Base-by-base conservation (phyloP, 208 protist species). In the Trypanosoma melophagium region DNA sequence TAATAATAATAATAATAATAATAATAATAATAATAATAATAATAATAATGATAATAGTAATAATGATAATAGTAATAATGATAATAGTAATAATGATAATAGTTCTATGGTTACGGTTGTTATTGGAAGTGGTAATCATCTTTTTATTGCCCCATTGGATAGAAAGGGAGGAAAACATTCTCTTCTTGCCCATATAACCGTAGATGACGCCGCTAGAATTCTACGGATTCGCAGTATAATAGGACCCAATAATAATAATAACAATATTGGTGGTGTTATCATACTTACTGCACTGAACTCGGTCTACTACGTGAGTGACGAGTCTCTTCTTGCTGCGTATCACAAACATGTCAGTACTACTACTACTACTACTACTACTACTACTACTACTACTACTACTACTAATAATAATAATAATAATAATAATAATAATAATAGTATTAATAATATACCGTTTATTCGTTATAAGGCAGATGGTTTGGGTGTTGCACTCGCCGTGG, bases 401-500 rank as follows among this genome's bases (percentile, higher is more conserved):
- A 35, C 28, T 35, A 35, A 35, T 35, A 35, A 7, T 35, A 35
- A 5, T 35, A 35, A 5, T 35, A 1, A 35, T 35, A 1, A 35
- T 35, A 1, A 35, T 35, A 35, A 1, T 1, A 35, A 7, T 35
- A 35, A 35, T 35, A 35, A 5, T 35, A 7, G 3, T 35, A 35
- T 35, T 35, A 1, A 35, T 35, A 35, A 5, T 35, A 9, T 59
- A 10, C 28, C 38, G 5, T 45, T 57, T 10, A n/a, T 63, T 47
- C 31, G 40, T 7, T 59, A 44, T 47, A 12, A 24, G 12, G 69
- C 40, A 10, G 41, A 35, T 19, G 69, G 69, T 21, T 61, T 88
- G 5, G 77, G 79, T 7, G 69, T 88, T 8, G 75, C 80, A 28
- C 71, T 91, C 12, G 81, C 86, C 0, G 80, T 77, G 0, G 80